phyloP scores from a whole-genome alignment of 768 basidiomycete species.

The Amanita muscaria region DNA sequence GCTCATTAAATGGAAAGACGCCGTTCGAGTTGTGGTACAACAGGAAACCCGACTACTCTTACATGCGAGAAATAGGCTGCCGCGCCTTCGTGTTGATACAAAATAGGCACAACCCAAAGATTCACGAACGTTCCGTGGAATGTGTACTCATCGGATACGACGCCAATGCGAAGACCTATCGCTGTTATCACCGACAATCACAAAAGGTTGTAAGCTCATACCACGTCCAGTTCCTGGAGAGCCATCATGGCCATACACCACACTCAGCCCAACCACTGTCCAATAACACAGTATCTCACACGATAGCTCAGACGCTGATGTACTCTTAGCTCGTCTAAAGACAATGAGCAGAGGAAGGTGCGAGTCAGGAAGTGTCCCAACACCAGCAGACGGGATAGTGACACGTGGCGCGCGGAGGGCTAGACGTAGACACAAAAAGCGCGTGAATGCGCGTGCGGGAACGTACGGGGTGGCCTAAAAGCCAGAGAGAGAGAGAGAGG shows the following conservation, averaged over 20 bases:
- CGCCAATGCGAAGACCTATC: constrained; percentile 23
- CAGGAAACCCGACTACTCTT: constrained; percentile 15
- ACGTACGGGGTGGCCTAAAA: too few species aligned
- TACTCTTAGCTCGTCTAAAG: too few species aligned
- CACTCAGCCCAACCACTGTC: too few species aligned
- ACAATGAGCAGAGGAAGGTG: too few species aligned
- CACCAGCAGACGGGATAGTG: too few species aligned
- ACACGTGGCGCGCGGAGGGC: too few species aligned
- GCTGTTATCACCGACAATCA: constrained; percentile 19
- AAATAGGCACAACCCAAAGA: constrained; percentile 19
- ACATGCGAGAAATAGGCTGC: constrained; percentile 24
- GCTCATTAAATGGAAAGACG: constrained; percentile 6
- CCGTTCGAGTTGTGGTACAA: constrained; percentile 15
- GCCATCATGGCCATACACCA: constrained; percentile 10
- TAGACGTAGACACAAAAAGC: too few species aligned
- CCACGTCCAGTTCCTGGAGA: constrained; percentile 21
- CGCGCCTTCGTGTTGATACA: constrained; percentile 18
- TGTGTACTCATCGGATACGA: constrained; percentile 32
- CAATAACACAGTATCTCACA: too few species aligned
- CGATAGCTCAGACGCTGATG: too few species aligned
- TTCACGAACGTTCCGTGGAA: constrained; percentile 17
- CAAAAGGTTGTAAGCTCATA: constrained; percentile 15
- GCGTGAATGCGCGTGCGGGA: too few species aligned
- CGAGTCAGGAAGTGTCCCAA: too few species aligned
- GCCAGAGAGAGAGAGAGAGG: too few species aligned